Base-by-base conservation (phyloP, 2,329 filamentous ascomycete species). In the Scleromitrula shiraiana region DNA sequence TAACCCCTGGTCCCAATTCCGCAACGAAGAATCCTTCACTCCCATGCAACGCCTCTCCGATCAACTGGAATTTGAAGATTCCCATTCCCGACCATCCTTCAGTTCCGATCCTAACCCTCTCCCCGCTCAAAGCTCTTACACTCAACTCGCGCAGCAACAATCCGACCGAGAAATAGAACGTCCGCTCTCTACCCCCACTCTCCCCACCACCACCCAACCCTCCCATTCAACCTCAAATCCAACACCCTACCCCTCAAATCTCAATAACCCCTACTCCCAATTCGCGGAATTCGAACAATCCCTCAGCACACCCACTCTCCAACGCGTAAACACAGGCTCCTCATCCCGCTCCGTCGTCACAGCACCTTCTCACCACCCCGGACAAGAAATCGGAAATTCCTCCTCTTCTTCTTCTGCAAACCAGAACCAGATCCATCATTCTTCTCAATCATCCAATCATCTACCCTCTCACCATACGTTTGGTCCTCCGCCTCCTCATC, bases 201-300 rank as follows among this genome's bases (percentile, higher is more conserved):
- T 35, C 7, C 27, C 37, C 22, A 33, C 37, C 9, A 38, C 44
- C 7, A 47, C 27, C 9, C 32, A 26, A 6, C 27, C 37, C 22
- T 24, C 37, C 9, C 32, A 26, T 6, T 3, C 20, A 9, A 17
- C 17, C 14, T 33, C 27, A 15, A 29, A 12, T 17, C 44, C 27
- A 7, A 41, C 36, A 20, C 44, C 44, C 15, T 37, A 20, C 12
- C 38, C 6, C 15, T 24, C 29, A 6, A 41, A 41, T 7, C 36
- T 37, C 7, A 47, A 47, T 8, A 24, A 47, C 6, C 44, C 44
- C 4, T 47, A 47, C 44, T 47, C 44, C 2, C 44, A 47, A 32
- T 47, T 47, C 4, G 44, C 44, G 12, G 26, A 47, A 41, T 47
- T 47, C 7, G 44, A 47, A 27, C 44, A 47, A 27, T 47, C 44